A percentile compares a stretch with the other conserved stretches of the same genome.
Conservation (phyloP, 768 basidiomycete species). For the Rhodotorula taiwanensis region DNA sequence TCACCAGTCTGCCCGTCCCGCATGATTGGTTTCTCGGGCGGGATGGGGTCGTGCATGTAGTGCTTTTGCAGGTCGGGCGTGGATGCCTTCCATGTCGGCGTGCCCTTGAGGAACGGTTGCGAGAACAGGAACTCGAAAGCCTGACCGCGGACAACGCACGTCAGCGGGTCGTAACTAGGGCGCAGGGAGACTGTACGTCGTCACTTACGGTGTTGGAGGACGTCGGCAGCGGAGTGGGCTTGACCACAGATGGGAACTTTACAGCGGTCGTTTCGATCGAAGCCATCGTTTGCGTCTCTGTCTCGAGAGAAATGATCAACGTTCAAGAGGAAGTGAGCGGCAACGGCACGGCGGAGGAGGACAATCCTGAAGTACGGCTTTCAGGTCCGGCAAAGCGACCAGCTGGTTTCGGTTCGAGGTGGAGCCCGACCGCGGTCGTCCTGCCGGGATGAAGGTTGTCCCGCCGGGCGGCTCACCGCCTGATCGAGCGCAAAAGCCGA, state of each 20-base stretch:
- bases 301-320: no score
- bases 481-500: no score
- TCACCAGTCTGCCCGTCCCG: constrained; percentile 28
- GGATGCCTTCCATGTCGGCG: constrained; percentile 10
- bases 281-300: constrained; percentile 3
- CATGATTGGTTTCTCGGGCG: constrained; percentile 28
- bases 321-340: no score
- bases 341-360: no score
- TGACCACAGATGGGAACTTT: constrained; percentile 6
- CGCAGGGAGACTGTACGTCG: no score
- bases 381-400: no score
- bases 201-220: constrained; percentile 18
- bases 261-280: constrained; percentile 15
- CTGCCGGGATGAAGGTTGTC: no score
- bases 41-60: constrained; percentile 2
- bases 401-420: no score
- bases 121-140: constrained; percentile 35
- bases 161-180: neutral
- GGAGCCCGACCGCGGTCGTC: no score
- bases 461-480: no score
- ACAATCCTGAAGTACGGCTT: no score
- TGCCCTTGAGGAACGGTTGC: constrained; percentile 28
- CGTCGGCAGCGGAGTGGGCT: neutral
- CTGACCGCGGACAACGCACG: no score
- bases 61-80: constrained; percentile 17